phyloP scores from a whole-genome alignment of 2,329 filamentous ascomycete genomes.

The Dactylonectria estremocensis region DNA sequence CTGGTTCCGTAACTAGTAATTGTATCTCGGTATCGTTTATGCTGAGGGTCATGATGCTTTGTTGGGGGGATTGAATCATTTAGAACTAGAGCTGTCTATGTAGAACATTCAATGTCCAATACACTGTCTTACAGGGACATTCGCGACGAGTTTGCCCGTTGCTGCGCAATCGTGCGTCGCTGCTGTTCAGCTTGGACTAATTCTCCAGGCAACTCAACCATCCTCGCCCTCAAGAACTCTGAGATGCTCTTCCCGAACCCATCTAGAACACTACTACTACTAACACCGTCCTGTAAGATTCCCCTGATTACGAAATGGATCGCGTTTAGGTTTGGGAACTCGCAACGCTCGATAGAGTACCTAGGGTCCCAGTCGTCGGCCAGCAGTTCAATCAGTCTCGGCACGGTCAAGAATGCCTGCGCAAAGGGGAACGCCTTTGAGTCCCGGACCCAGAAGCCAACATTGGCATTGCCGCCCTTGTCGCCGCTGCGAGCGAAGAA shows the following conservation, averaged over 20 bases:
- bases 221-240: slow-evolving; percentile 60
- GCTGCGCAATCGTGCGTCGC: slow-evolving; percentile 23
- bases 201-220: slow-evolving; percentile 48
- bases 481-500: slow-evolving; percentile 53
- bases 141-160: not conserved
- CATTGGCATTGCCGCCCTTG: slow-evolving; percentile 54
- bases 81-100: not conserved
- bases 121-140: slow-evolving; percentile 9
- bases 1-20: not conserved
- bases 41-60: not conserved
- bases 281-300: slow-evolving; percentile 61
- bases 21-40: not conserved
- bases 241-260: slow-evolving; percentile 67
- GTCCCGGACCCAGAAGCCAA: slow-evolving; percentile 56
- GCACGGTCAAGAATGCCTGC: slow-evolving; percentile 55
- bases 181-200: slow-evolving; percentile 43
- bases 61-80: not conserved
- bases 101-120: not conserved
- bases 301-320: slow-evolving; percentile 65
- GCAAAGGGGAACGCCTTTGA: slow-evolving; percentile 59
- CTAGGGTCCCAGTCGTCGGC: slow-evolving; percentile 60
- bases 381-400: slow-evolving; percentile 57
- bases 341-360: slow-evolving; percentile 60
- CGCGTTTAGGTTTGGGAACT: slow-evolving; percentile 59
- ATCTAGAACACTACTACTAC: slow-evolving; percentile 63